Evolutionary conservation across 2,329 filamentous ascomycete species (phyloP).

Genomic region (Niveomyces coronatus): DNA sequence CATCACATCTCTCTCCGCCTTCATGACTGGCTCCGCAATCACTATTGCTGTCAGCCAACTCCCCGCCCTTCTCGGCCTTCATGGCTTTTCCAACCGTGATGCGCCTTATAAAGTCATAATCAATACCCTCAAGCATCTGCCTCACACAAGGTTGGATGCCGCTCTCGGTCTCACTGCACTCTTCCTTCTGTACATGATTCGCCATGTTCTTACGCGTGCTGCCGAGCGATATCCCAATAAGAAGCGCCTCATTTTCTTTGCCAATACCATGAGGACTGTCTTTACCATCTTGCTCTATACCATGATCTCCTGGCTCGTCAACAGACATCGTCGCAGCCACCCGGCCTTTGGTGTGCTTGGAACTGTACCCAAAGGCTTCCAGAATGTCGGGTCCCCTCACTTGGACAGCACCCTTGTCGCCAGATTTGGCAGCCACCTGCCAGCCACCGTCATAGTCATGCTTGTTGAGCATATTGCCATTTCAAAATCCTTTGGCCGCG

Average conservation of each 20-base stretch:
- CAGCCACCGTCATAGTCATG: constrained; percentile 66
- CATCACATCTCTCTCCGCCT: constrained; percentile 79
- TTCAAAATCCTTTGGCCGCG: constrained; percentile 68
- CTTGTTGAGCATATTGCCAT: constrained; percentile 77
- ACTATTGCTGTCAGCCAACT: constrained; percentile 81
- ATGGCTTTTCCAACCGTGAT: constrained; percentile 61
- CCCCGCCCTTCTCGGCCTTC: constrained; percentile 70
- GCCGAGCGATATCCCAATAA: constrained; percentile 60
- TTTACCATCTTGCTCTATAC: constrained; percentile 92
- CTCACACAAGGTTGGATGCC: constrained; percentile 61
- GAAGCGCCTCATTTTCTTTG: constrained; percentile 75
- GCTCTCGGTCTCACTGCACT: constrained; percentile 81
- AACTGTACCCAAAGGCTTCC: constrained; percentile 60
- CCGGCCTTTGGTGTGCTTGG: constrained; percentile 67
- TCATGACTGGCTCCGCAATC: constrained; percentile 93
- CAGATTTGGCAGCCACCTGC: constrained; percentile 53
- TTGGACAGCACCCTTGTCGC: constrained; percentile 9
- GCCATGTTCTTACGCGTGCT: constrained; percentile 50
- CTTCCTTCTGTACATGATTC: constrained; percentile 65
- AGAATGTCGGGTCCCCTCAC: constrained; percentile 12
- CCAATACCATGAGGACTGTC: constrained; percentile 79
- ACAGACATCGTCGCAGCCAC: constrained; percentile 52
- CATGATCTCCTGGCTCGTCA: constrained; percentile 77
- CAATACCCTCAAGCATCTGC: constrained; percentile 66
- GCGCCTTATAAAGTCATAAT: constrained; percentile 76